Conservation (phyloP, 192 early-diverging fungal species). For the Gigaspora rosea region DNA sequence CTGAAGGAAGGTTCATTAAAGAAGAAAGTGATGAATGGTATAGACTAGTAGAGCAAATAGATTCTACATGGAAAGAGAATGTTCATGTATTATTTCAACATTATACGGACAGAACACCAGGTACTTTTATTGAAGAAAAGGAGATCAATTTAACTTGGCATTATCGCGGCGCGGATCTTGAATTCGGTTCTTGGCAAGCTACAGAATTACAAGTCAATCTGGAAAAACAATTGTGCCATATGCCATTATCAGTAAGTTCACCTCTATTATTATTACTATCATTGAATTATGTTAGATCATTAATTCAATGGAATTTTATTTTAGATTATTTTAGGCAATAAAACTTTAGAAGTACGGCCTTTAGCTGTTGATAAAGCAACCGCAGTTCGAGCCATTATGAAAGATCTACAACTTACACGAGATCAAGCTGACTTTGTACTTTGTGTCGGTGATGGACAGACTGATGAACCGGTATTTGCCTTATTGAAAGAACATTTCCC, state of each 20-base stretch:
- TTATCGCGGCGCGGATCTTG: conserved; percentile 91
- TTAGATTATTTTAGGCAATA: conserved; percentile 92
- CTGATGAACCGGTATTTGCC: conserved; percentile 94
- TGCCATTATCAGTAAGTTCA: conserved; percentile 76
- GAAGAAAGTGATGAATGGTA: conserved; percentile 78
- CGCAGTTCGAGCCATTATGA: conserved; percentile 83
- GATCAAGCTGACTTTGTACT: conserved; percentile 67
- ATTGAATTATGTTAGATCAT: neutral
- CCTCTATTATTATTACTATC: neutral
- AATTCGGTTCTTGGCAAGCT: conserved; percentile 98
- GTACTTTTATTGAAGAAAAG: conserved; percentile 98
- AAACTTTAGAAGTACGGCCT: conserved; percentile 95
- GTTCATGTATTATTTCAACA: conserved; percentile 96
- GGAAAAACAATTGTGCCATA: conserved; percentile 90
- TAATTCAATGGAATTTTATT: conserved; percentile 24
- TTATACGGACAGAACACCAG: conserved; percentile 96
- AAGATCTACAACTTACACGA: conserved; percentile 57
- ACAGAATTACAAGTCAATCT: conserved; percentile 97
- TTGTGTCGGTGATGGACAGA: conserved; percentile 92
- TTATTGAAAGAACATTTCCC: conserved; percentile 53
- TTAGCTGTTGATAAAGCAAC: conserved; percentile 90
- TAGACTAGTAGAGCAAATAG: conserved; percentile 84
- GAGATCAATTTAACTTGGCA: conserved; percentile 99
- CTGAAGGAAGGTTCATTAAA: conserved; percentile 54
- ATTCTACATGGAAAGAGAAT: conserved; percentile 89